A percentile compares a stretch with the other conserved stretches of the same genome.
Conservation (phyloP, 805 yeast genomes). For the Suhomyces emberorum region DNA sequence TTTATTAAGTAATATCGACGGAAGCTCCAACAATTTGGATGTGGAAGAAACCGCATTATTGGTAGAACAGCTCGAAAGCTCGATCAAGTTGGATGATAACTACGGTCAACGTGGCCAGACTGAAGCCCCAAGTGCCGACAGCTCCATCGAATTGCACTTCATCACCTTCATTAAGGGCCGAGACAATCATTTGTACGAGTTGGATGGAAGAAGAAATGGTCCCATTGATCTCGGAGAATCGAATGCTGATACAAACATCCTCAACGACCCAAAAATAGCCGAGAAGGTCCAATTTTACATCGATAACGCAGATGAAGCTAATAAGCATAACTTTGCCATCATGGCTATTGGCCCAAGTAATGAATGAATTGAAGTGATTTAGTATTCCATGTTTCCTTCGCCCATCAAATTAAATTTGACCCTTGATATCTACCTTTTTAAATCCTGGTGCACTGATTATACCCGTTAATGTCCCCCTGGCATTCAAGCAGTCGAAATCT, state of each 20-base stretch:
- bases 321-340: constrained; percentile 65
- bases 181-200: constrained; percentile 65
- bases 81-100: constrained; percentile 39
- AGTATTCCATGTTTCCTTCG: no score
- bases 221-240: constrained; percentile 60
- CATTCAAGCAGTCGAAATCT: constrained; percentile 30
- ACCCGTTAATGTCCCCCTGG: constrained; percentile 35
- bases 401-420: constrained; percentile 75
- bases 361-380: not conserved
- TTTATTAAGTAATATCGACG: constrained; percentile 17
- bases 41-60: constrained; percentile 37
- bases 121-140: constrained; percentile 59
- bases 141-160: constrained; percentile 63
- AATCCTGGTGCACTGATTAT: constrained; percentile 36
- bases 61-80: constrained; percentile 45
- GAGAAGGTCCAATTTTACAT: constrained; percentile 66
- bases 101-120: constrained; percentile 60
- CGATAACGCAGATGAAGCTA: constrained; percentile 55
- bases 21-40: constrained; percentile 13
- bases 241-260: constrained; percentile 41
- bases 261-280: constrained; percentile 49
- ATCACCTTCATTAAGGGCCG: constrained; percentile 63
- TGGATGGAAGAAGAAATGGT: constrained; percentile 85
- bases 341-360: constrained; percentile 66
- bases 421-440: constrained; percentile 81